These are phyloP conservation scores for Globisporangium emineosum DNA, from an alignment of 352 stramenopile species.

Conservation along the genomic window DNA sequence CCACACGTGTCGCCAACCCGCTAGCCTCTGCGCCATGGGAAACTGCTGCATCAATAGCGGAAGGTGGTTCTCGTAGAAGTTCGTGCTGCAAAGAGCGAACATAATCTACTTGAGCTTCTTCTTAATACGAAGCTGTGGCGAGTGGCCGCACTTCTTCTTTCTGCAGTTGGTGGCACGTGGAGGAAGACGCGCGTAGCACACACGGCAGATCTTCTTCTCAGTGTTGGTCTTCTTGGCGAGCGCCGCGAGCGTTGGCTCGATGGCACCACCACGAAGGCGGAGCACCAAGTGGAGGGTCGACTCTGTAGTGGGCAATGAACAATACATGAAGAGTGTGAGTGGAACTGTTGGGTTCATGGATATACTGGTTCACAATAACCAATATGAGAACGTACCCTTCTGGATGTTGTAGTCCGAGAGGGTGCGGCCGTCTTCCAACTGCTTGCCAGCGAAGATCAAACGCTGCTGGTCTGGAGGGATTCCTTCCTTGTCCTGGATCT, in stretches of 20 bases:
- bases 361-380: no score
- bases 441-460: constrained; percentile 99
- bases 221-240: constrained; percentile 99
- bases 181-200: constrained; percentile 99
- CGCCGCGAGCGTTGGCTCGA: constrained; percentile 96
- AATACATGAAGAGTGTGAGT: background rate
- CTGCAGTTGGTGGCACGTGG: constrained; percentile 99
- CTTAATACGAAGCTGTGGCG: constrained; percentile 99
- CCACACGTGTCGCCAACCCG: background rate
- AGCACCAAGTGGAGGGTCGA: constrained; percentile 96
- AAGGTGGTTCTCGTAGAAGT: constrained; percentile 5
- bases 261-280: constrained; percentile 90
- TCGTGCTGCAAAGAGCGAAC: constrained; percentile 2
- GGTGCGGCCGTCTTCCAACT: constrained; percentile 96
- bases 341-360: background rate
- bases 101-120: constrained; percentile 99
- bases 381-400: constrained; percentile 60
- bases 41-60: constrained; percentile 1
- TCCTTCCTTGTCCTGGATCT: constrained; percentile 93
- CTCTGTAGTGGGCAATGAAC: constrained; percentile 39
- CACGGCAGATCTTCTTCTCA: constrained; percentile 99
- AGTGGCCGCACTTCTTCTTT: constrained; percentile 99
- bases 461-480: constrained; percentile 93
- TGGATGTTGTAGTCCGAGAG: constrained; percentile 95
- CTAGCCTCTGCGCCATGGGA: constrained; percentile 3